These are phyloP conservation scores for Tetrahymena thermophila DNA, from an alignment of 73 alveolate genomes.

Conservation along the genomic window DNA sequence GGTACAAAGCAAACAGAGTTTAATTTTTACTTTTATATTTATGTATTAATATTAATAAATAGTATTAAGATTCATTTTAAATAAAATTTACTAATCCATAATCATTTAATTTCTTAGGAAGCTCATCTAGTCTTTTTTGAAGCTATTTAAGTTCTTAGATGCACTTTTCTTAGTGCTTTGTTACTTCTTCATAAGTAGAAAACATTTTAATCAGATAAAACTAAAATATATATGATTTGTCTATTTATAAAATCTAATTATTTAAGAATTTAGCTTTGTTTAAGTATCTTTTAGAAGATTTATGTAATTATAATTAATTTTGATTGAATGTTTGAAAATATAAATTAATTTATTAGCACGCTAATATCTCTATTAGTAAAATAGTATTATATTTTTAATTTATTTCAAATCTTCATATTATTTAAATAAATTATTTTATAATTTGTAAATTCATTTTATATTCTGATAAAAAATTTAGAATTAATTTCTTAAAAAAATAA, in stretches of 20 bases:
- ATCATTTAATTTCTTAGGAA: background rate
- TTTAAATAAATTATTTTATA: no score
- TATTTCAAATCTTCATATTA: no score
- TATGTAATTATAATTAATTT: background rate
- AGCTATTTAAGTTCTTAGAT: background rate
- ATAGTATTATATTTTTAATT: no score
- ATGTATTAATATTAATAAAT: background rate
- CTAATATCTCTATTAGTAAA: background rate
- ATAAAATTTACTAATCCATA: background rate
- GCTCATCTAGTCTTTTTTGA: background rate
- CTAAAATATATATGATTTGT: background rate
- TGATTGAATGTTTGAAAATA: background rate
- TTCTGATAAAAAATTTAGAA: no score
- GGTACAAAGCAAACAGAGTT: background rate
- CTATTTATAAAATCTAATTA: background rate
- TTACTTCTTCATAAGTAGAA: background rate
- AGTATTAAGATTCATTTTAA: background rate
- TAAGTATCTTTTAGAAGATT: background rate
- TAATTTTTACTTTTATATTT: background rate
- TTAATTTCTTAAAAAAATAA: no score
- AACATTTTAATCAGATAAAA: background rate
- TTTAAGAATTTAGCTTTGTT: background rate
- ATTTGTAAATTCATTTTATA: no score
- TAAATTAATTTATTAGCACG: background rate
- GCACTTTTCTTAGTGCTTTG: background rate